A percentile compares a stretch with the other conserved stretches of the same genome.
These are phyloP conservation scores for Clonostachys rosea DNA, from an alignment of 2,329 filamentous ascomycete species.

Conservation along the genomic window DNA sequence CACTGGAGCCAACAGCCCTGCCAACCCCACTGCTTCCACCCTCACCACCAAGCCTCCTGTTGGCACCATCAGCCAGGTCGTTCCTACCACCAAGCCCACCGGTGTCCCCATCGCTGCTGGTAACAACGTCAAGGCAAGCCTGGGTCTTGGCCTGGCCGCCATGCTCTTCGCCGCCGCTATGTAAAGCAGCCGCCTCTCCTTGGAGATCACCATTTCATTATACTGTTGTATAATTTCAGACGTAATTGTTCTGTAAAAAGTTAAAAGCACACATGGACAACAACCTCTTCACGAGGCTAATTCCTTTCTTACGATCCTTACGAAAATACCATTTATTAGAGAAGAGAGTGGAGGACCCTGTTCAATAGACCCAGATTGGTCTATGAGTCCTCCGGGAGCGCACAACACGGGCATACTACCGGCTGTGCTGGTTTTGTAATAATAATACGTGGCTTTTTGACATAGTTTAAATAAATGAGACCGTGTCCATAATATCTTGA, in stretches of 20 bases:
- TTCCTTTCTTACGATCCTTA: conserved; percentile 57
- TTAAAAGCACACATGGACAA: not conserved
- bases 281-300: conserved; percentile 10
- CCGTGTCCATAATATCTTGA: too few relatives aligned
- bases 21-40: conserved; percentile 3
- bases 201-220: conserved; percentile 9
- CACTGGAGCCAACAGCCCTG: conserved; percentile 5
- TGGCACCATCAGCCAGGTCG: conserved; percentile 16
- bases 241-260: not conserved
- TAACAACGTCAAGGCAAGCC: conserved; percentile 28
- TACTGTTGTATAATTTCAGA: conserved; percentile 1
- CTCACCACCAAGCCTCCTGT: conserved; percentile 33
- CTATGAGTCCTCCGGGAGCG: too few relatives aligned
- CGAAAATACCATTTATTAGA: conserved; percentile 21
- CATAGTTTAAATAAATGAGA: too few relatives aligned
- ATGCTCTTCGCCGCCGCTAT: conserved; percentile 39
- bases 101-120: conserved; percentile 10
- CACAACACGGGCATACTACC: too few relatives aligned
- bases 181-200: conserved; percentile 22
- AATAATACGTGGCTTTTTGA: too few relatives aligned
- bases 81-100: conserved; percentile 11
- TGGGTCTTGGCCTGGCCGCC: conserved; percentile 39
- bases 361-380: too few relatives aligned
- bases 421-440: too few relatives aligned
- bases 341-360: too few relatives aligned